Base-by-base conservation (phyloP, 1,284 basidiomycete species). In the Tilletia setariae region DNA sequence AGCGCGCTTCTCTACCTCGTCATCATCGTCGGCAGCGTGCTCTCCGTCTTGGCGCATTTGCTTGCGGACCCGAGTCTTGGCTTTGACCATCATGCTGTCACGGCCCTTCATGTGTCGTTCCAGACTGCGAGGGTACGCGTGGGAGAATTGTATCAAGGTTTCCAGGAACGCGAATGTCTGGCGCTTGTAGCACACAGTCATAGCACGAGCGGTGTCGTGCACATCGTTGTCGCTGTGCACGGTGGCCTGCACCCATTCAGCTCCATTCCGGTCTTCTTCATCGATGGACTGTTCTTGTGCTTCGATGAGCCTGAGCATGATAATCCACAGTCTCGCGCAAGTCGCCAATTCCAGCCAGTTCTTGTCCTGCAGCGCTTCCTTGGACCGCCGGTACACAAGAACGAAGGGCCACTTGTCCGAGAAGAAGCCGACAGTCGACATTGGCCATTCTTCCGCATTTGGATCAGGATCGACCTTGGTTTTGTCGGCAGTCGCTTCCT, bases 131-230 rank as follows among this genome's bases (percentile, higher is more conserved):
- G 80, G 79, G 73, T 82, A 75, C 63, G 73, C 71, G 63, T 77
- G 72, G 0, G 76, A 73, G 62, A 82, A 80, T 44, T 71, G 72
- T 56, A 81, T 67, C 64, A 82, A 67, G 1, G 76, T 71, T 32
- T 77, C 75, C 43, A 82, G 73, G 63, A 74, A 79, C 30, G 74
- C 74, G 51, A 82, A 79, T 64, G 79, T 81, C 68, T 81, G 80
- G 25, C 69, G 63, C 25, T 68, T 74, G 69, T 79, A 82, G 62
- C 72, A 68, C 9, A 74, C 75, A 40, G 75, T 68, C 23, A 81
- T 75, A 40, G 72, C 69, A 46, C 76, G 70, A 40, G 74, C 74
- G 1, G 76, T 72, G 6, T 80, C 78, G 16, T 82, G 72, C 19
- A 74, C 74, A 59, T 78, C 76, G 66, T 70, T 67, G 67, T 80